These are phyloP conservation scores for Cladorrhinum samala DNA, from an alignment of 495 filamentous ascomycete genomes.

Conservation along the genomic window DNA sequence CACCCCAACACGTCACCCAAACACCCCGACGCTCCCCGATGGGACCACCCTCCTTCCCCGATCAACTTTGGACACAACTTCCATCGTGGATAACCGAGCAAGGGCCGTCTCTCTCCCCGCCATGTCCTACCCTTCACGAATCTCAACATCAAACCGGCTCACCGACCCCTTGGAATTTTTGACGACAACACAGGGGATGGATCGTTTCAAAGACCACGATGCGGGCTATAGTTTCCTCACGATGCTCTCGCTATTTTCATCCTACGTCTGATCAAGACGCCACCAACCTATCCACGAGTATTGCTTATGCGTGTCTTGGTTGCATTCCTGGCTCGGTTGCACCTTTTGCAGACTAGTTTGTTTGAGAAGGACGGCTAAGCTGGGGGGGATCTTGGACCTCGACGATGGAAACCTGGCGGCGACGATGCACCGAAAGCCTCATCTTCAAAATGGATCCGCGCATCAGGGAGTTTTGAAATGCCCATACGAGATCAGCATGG, in stretches of 20 bases:
- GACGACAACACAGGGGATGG: neutral
- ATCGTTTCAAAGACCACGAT: neutral
- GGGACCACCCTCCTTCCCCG: neutral
- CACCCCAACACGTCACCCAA: too few species aligned
- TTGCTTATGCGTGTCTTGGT: too few species aligned
- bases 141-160: neutral
- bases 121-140: neutral
- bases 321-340: too few species aligned
- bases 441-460: neutral
- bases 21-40: too few species aligned
- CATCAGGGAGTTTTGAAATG: neutral
- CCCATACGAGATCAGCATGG: slow-evolving; percentile 2
- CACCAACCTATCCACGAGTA: neutral
- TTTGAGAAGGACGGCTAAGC: slow-evolving; percentile 1
- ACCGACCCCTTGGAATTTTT: neutral
- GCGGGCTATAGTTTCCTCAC: neutral
- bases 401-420: neutral
- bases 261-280: neutral
- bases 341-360: neutral
- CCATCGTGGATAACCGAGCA: neutral
- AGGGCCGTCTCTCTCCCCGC: neutral
- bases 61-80: neutral
- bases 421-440: neutral
- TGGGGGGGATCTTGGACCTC: neutral
- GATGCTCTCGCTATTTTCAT: neutral